Conservation (phyloP, 2,329 filamentous ascomycete genomes). For the Botrytis fragariae region DNA sequence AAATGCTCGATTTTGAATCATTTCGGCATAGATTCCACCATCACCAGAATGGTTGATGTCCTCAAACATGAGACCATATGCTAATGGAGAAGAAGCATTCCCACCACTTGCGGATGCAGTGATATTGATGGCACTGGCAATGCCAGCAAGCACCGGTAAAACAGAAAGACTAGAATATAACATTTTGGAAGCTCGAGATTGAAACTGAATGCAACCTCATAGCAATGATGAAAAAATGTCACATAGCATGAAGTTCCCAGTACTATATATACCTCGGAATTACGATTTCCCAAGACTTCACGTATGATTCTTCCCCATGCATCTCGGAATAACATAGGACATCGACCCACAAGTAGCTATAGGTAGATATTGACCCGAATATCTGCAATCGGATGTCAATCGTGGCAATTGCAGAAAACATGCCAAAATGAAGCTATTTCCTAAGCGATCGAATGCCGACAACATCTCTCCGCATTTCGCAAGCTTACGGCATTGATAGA, state of each 20-base stretch:
- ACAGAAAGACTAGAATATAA: slow-evolving; percentile 9
- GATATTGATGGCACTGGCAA: slow-evolving; percentile 31
- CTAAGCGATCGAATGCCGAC: not conserved
- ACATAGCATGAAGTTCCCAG: not conserved
- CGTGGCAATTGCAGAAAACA: not conserved
- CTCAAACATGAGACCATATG: slow-evolving; percentile 38
- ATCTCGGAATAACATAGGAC: not conserved
- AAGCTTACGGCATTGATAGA: not conserved
- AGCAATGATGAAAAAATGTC: not conserved
- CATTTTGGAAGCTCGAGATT: slow-evolving; percentile 8
- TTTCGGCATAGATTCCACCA: slow-evolving; percentile 56
- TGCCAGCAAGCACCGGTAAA: slow-evolving; percentile 22
- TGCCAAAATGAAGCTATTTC: not conserved
- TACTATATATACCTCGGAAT: slow-evolving; percentile 14
- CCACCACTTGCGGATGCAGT: slow-evolving; percentile 33
- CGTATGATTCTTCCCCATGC: not conserved
- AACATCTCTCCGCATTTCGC: not conserved
- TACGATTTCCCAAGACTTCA: slow-evolving; percentile 12
- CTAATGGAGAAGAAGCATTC: slow-evolving; percentile 33
- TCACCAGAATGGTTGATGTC: slow-evolving; percentile 38
- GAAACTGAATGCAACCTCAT: not conserved
- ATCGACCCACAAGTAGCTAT: not conserved
- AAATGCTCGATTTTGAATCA: slow-evolving; percentile 69
- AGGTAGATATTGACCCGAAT: slow-evolving; percentile 2
- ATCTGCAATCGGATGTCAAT: not conserved